Percentiles rank a stretch among this genome's conserved stretches.
Evolutionary conservation across 106 monocot genomes (phyloP).

Genomic region (Cymbidium sinense): DNA sequence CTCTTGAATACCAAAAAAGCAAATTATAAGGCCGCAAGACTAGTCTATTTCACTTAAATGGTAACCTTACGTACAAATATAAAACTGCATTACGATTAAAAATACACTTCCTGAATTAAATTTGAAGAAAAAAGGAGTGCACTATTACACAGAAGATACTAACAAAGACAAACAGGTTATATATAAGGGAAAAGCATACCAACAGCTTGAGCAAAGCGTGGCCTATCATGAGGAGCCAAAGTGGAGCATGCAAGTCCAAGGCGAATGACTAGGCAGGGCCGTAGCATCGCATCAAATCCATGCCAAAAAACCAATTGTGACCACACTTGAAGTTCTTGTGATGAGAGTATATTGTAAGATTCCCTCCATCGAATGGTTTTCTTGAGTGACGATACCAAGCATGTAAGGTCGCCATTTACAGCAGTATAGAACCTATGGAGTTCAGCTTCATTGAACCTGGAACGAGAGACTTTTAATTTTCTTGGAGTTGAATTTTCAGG

Average conservation of each 20-base stretch:
- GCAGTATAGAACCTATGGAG: constrained; percentile 67
- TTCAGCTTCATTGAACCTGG: constrained; percentile 76
- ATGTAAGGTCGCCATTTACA: constrained; percentile 59
- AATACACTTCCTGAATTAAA: background rate
- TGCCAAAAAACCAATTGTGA: constrained; percentile 93
- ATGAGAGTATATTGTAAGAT: constrained; percentile 67
- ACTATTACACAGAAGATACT: background rate
- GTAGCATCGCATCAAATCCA: constrained; percentile 63
- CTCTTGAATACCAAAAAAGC: background rate
- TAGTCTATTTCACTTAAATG: background rate
- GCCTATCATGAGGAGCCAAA: constrained; percentile 62
- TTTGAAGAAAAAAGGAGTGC: background rate
- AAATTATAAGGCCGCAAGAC: background rate
- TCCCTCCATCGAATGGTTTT: constrained; percentile 91
- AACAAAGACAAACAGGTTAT: background rate
- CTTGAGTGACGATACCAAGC: constrained; percentile 61
- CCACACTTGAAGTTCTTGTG: constrained; percentile 77
- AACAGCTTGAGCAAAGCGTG: constrained; percentile 76
- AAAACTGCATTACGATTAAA: background rate
- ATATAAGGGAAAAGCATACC: constrained; percentile 33
- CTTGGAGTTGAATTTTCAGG: background rate
- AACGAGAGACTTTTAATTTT: constrained; percentile 4
- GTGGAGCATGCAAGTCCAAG: constrained; percentile 77
- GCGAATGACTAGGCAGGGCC: constrained; percentile 84
- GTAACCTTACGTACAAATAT: background rate